Base-by-base conservation (phyloP, 2,329 filamentous ascomycete genomes). In the Blastomyces parvus region DNA sequence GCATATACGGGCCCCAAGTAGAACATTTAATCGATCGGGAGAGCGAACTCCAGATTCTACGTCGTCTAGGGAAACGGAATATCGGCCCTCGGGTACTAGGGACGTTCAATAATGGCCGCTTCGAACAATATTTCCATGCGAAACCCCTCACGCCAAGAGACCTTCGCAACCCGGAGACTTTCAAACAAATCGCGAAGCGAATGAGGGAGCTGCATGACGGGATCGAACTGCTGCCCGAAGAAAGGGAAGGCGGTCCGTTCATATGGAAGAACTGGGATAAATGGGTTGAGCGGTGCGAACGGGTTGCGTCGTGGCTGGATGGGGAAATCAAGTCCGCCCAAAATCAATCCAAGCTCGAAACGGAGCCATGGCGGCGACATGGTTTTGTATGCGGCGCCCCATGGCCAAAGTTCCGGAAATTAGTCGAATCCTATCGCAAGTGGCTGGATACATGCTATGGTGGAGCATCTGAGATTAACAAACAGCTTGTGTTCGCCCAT, bases 131-230 rank as follows among this genome's bases (percentile, higher is more conserved):
- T 73, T 89, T 97, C 73, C 86, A 96, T 72, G 91, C 94, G 0
- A 85, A 85, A 46, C 87, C 94, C 0, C 82, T 99, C 52, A 93
- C 87, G 0, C 82, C 88, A 0, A 80, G 84, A 33, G 89, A 96
- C 67, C 77, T 99, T 56, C 87, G 90, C 46, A 85, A 90, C 40
- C 84, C 90, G 0, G 89, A 91, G 59, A 97, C 90, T 0, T 95
- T 89, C 42, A 89, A 85, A 71, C 90, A 96, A 72, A 99, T 99
- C 71, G 93, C 94, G 14, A 97, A 97, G 80, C 89, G 94, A 60
- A 96, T 99, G 91, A 84, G 92, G 66, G 94, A 99, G 75, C 82
- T 99, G 44, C 94, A 99, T 70, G 90, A 96, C 61, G 94, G 94
- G 0, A 88, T 99, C 66, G 91, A 97, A 36, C 80, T 99, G 25